phyloP scores from a whole-genome alignment of 225 moss, liverwort and hornwort genomes.

The Thuidium tamariscinum region DNA sequence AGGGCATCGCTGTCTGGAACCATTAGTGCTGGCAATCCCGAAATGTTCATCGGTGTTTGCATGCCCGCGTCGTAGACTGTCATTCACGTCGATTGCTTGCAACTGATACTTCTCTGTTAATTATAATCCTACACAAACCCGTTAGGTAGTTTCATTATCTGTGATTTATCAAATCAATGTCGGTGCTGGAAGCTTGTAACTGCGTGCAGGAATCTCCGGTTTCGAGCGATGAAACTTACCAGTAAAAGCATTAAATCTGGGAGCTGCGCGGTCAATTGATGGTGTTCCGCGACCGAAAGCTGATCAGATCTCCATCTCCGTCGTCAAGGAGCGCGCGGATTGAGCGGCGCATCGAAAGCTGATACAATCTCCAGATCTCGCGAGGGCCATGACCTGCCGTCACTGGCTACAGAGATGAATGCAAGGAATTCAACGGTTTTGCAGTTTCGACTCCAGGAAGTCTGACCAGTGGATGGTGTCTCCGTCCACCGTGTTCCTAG shows the following conservation, averaged over 20 bases:
- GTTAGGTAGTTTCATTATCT: background rate
- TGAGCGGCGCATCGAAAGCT: background rate
- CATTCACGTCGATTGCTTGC: background rate
- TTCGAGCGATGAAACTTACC: background rate
- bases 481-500: background rate
- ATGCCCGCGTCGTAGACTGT: background rate
- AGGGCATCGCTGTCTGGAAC: background rate
- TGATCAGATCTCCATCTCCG: background rate
- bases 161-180: background rate
- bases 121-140: background rate
- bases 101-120: background rate
- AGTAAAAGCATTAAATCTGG: background rate
- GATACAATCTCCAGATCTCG: background rate
- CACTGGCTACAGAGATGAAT: background rate
- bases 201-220: background rate
- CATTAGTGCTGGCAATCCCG: slow-evolving; percentile 2
- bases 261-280: background rate
- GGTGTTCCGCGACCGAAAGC: background rate
- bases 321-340: background rate
- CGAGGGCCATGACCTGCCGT: background rate
- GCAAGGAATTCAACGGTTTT: slow-evolving; percentile 1
- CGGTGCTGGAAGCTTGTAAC: background rate
- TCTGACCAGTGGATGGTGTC: background rate
- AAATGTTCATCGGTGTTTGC: background rate
- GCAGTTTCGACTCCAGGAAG: background rate